phyloP scores from a whole-genome alignment of 2,329 filamentous ascomycete genomes.

The Monosporascus sp. region DNA sequence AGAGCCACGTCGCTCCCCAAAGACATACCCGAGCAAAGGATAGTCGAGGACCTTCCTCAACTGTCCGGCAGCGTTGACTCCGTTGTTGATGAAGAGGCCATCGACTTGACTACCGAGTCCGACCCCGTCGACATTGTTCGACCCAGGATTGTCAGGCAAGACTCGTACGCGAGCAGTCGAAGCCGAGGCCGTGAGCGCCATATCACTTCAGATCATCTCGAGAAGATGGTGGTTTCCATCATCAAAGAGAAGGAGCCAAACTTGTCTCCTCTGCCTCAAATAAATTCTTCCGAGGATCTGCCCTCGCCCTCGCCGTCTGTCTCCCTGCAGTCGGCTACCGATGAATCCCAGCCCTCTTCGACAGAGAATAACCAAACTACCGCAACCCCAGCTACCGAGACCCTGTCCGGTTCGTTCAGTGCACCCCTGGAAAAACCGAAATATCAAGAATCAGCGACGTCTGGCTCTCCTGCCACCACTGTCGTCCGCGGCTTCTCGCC shows the following conservation, averaged over 20 bases:
- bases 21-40: conserved; percentile 39
- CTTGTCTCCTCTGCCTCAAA: conserved; percentile 44
- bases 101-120: conserved; percentile 51
- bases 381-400: conserved; percentile 25
- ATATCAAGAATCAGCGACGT: conserved; percentile 43
- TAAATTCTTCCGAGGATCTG: conserved; percentile 24
- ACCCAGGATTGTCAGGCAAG: conserved; percentile 64
- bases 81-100: conserved; percentile 60
- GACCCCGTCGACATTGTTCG: conserved; percentile 54
- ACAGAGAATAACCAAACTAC: conserved; percentile 54
- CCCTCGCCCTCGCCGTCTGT: neutral
- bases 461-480: conserved; percentile 43
- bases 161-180: conserved; percentile 64
- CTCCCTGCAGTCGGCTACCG: conserved; percentile 38
- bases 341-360: conserved; percentile 29
- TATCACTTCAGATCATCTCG: conserved; percentile 85
- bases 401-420: conserved; percentile 16
- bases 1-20: conserved; percentile 40
- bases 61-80: conserved; percentile 76
- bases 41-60: conserved; percentile 56
- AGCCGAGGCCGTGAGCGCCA: conserved; percentile 75
- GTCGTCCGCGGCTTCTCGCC: conserved; percentile 85
- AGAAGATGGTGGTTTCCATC: conserved; percentile 91
- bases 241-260: conserved; percentile 79
- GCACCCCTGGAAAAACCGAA: conserved; percentile 10